phyloP scores from a whole-genome alignment of 2,329 filamentous ascomycete genomes.

The Botrytis sinoallii region DNA sequence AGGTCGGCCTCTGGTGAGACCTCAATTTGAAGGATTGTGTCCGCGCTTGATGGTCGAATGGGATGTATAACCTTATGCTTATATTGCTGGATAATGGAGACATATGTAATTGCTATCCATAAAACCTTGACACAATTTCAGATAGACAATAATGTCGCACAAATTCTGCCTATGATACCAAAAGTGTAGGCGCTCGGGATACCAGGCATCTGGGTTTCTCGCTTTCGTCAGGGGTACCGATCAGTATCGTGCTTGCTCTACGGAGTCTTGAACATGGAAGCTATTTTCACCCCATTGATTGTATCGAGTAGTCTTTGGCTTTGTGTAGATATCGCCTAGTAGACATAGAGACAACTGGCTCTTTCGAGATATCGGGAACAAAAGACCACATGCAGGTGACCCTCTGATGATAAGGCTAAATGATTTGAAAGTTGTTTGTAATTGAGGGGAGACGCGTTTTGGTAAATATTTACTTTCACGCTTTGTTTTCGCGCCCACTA shows the following conservation, averaged over 20 bases:
- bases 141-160: not conserved
- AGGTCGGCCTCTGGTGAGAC: conserved; percentile 4
- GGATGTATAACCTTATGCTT: not conserved
- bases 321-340: not conserved
- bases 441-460: conserved; percentile 16
- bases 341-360: not conserved
- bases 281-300: not conserved
- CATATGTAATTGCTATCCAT: not conserved
- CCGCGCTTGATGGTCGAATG: conserved; percentile 15
- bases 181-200: conserved; percentile 12
- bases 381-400: not conserved
- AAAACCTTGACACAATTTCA: not conserved
- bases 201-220: not conserved
- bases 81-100: not conserved
- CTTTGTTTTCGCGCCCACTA: conserved; percentile 7
- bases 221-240: conserved; percentile 3
- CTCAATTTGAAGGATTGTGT: conserved; percentile 5
- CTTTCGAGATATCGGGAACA: not conserved
- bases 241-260: not conserved
- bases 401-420: not conserved
- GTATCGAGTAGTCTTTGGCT: not conserved
- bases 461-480: conserved; percentile 19
- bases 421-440: not conserved
- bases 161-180: not conserved
- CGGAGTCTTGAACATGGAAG: not conserved